These are phyloP conservation scores for Flueggea neowawraea DNA, from an alignment of 441 rosid species.

Conservation along the genomic window DNA sequence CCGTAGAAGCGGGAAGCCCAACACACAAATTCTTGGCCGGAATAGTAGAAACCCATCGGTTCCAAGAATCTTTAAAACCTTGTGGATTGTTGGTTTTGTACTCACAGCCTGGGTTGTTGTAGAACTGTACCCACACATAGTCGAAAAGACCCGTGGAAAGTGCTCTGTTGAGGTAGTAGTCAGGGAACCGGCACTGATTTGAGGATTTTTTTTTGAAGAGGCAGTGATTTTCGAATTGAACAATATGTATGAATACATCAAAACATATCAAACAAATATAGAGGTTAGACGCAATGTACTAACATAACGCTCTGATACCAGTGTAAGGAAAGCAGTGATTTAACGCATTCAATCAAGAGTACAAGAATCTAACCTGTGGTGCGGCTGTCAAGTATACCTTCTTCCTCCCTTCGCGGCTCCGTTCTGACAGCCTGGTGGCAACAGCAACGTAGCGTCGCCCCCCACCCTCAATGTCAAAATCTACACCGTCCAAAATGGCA, in stretches of 20 bases:
- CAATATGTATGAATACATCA: too few species aligned
- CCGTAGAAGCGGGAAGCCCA: slow-evolving; percentile 7
- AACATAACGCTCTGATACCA: too few species aligned
- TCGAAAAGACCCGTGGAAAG: slow-evolving; percentile 16
- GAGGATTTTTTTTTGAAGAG: too few species aligned
- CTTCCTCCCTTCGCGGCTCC: not conserved
- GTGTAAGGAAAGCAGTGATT: too few species aligned
- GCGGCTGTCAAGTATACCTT: slow-evolving; percentile 20
- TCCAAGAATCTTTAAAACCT: slow-evolving; percentile 14
- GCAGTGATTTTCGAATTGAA: too few species aligned
- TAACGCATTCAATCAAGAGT: not conserved
- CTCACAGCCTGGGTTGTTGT: slow-evolving; percentile 19
- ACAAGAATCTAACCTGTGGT: slow-evolving; percentile 26
- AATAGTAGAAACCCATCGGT: slow-evolving; percentile 12
- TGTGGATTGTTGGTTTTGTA: not conserved
- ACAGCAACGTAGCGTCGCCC: slow-evolving; percentile 3
- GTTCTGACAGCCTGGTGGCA: slow-evolving; percentile 2
- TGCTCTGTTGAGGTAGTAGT: slow-evolving; percentile 3
- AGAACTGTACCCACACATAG: slow-evolving; percentile 26
- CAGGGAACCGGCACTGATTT: too few species aligned
- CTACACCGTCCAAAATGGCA: slow-evolving; percentile 27
- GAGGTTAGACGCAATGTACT: too few species aligned
- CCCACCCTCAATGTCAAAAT: slow-evolving; percentile 23
- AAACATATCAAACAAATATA: too few species aligned
- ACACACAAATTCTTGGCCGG: slow-evolving; percentile 13